phyloP scores from a whole-genome alignment of 2,329 filamentous ascomycete species.

The Metarhizium guizhouense region DNA sequence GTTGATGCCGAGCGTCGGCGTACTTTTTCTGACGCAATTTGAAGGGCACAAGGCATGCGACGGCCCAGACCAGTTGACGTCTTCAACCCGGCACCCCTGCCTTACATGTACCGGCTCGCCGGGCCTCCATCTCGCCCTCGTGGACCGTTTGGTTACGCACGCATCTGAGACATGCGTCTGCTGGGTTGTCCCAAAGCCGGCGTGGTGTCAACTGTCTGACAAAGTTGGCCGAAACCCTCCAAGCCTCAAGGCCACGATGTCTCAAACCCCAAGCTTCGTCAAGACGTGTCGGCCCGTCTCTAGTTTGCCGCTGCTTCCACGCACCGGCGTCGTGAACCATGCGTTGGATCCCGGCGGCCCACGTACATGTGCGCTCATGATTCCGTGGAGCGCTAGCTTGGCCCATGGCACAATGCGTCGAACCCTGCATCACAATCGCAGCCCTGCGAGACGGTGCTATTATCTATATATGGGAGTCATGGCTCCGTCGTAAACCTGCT shows the following conservation, averaged over 20 bases:
- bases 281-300: conserved; percentile 20
- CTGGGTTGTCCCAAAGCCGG: too few relatives aligned
- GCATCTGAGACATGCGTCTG: too few relatives aligned
- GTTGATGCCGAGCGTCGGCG: too few relatives aligned
- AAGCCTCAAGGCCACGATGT: conserved; percentile 26
- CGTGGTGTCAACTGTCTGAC: too few relatives aligned
- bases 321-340: conserved; percentile 16
- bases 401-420: background rate
- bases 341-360: background rate
- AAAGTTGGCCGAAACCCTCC: too few relatives aligned
- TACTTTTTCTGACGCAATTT: too few relatives aligned
- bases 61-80: background rate
- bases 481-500: too few relatives aligned
- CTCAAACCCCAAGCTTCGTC: conserved; percentile 46
- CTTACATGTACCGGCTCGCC: background rate
- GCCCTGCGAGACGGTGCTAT: too few relatives aligned
- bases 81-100: background rate
- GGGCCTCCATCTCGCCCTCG: background rate
- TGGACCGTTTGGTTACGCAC: conserved; percentile 19
- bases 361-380: background rate
- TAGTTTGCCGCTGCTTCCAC: background rate
- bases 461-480: too few relatives aligned
- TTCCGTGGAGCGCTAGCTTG: background rate
- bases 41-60: background rate
- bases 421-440: too few relatives aligned